A percentile compares a stretch with the other conserved stretches of the same genome.
These are phyloP conservation scores for Euphorbia corollata DNA, from an alignment of 441 rosid genomes.

Conservation along the genomic window DNA sequence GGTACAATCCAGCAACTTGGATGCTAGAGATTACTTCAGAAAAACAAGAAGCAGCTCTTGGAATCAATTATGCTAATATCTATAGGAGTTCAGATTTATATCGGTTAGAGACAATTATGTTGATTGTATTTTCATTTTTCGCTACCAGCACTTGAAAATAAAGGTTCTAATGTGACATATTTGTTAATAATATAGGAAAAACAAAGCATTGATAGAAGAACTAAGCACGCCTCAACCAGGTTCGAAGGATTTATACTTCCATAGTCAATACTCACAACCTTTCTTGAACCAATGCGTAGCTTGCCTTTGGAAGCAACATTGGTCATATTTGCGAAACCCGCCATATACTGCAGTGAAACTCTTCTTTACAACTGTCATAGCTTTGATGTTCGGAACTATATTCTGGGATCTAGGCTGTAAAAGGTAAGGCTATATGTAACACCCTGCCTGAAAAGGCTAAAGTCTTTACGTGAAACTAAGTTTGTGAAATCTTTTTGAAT, in stretches of 20 bases:
- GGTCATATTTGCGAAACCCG: slow-evolving; percentile 57
- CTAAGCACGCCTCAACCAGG: slow-evolving; percentile 37
- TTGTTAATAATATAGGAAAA: slow-evolving; percentile 37
- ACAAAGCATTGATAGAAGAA: slow-evolving; percentile 43
- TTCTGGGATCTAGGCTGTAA: slow-evolving; percentile 54
- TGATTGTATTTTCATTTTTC: neutral
- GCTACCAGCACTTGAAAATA: neutral
- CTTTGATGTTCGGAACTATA: slow-evolving; percentile 20
- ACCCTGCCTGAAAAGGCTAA: too few relatives aligned
- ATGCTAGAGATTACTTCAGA: slow-evolving; percentile 57
- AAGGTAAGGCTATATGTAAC: slow-evolving; percentile 29
- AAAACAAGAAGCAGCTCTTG: slow-evolving; percentile 39
- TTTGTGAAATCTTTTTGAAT: neutral
- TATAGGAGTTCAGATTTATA: slow-evolving; percentile 47
- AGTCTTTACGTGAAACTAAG: too few relatives aligned
- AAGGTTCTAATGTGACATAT: slow-evolving; percentile 1
- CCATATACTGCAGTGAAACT: slow-evolving; percentile 48
- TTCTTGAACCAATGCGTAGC: slow-evolving; percentile 41
- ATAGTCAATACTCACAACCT: slow-evolving; percentile 36
- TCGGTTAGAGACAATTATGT: slow-evolving; percentile 26
- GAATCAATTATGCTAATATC: slow-evolving; percentile 32
- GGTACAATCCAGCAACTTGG: slow-evolving; percentile 68
- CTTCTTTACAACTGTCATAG: slow-evolving; percentile 39
- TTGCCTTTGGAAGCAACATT: slow-evolving; percentile 55
- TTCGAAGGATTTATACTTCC: slow-evolving; percentile 44